Conservation (phyloP, 768 basidiomycete genomes). For the Obba rivulosa region DNA sequence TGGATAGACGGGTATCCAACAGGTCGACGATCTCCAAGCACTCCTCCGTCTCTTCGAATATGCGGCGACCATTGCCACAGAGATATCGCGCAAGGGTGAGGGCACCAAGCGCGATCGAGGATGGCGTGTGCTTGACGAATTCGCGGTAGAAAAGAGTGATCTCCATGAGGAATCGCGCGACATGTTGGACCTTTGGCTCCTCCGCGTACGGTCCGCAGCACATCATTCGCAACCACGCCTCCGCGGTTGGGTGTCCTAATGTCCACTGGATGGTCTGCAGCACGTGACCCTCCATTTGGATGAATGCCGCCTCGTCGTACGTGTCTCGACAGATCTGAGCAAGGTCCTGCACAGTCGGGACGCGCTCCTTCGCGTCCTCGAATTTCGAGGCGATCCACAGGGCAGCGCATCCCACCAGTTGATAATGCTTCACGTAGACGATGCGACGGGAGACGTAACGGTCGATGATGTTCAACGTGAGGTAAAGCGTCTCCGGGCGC, state of each 20-base stretch:
- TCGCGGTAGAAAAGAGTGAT: constrained; percentile 97
- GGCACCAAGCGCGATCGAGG: constrained; percentile 84
- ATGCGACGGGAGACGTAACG: constrained; percentile 98
- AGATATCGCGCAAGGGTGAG: constrained; percentile 86
- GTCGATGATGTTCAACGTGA: constrained; percentile 98
- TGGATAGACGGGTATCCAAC: constrained; percentile 81
- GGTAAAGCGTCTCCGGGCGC: constrained; percentile 96
- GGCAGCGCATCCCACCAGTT: constrained; percentile 96
- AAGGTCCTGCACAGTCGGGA: constrained; percentile 92
- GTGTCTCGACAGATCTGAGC: constrained; percentile 94
- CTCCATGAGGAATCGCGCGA: constrained; percentile 98
- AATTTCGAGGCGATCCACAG: constrained; percentile 99
- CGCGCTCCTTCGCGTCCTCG: constrained; percentile 97
- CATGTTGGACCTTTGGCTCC: constrained; percentile 87
- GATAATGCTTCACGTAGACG: constrained; percentile 98
- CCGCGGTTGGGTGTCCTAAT: constrained; percentile 95
- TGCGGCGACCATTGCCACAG: constrained; percentile 71
- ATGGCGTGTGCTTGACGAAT: constrained; percentile 82
- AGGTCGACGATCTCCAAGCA: constrained; percentile 79
- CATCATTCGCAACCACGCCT: constrained; percentile 90
- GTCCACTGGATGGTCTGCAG: constrained; percentile 95
- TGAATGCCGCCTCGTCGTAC: constrained; percentile 95
- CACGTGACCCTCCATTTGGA: constrained; percentile 99
- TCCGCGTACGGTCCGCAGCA: constrained; percentile 73
- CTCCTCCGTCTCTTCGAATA: constrained; percentile 82